Percentiles rank a stretch among this genome's conserved stretches.
Evolutionary conservation across 805 yeast genomes (phyloP).

Genomic region (Ogataea methanolica): DNA sequence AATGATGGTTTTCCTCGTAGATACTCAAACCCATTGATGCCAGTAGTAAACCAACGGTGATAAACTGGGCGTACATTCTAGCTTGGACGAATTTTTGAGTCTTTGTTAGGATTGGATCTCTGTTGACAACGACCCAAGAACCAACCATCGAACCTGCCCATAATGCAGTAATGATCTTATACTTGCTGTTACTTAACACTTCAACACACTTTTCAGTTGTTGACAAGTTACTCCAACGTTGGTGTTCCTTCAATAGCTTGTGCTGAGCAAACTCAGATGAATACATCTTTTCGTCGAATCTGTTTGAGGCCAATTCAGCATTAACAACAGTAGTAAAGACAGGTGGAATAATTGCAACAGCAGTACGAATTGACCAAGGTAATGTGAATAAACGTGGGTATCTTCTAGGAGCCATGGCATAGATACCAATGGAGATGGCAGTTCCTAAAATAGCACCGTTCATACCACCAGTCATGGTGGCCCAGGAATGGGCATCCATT

Average conservation of each 20-base stretch:
- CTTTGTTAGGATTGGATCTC: conserved; percentile 67
- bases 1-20: conserved; percentile 54
- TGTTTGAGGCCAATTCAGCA: conserved; percentile 68
- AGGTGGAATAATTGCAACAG: conserved; percentile 65
- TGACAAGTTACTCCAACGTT: conserved; percentile 49
- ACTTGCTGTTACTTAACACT: conserved; percentile 50
- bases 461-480: conserved; percentile 54
- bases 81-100: conserved; percentile 84
- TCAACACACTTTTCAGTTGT: conserved; percentile 46
- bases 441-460: conserved; percentile 56
- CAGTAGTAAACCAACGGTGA: conserved; percentile 65
- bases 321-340: conserved; percentile 54
- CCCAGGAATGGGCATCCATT: conserved; percentile 56
- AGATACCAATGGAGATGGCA: conserved; percentile 49
- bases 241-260: conserved; percentile 40
- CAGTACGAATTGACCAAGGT: conserved; percentile 60
- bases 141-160: conserved; percentile 84
- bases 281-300: conserved; percentile 60
- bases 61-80: conserved; percentile 85
- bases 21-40: conserved; percentile 64
- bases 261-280: conserved; percentile 40
- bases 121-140: conserved; percentile 69
- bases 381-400: conserved; percentile 40
- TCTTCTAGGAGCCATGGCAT: conserved; percentile 43
- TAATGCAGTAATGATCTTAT: conserved; percentile 60